Evolutionary conservation across 768 basidiomycete genomes (phyloP), one percentile per base, ranked within the genome.

Genomic region (Phlebiopsis flavidoalba): DNA sequence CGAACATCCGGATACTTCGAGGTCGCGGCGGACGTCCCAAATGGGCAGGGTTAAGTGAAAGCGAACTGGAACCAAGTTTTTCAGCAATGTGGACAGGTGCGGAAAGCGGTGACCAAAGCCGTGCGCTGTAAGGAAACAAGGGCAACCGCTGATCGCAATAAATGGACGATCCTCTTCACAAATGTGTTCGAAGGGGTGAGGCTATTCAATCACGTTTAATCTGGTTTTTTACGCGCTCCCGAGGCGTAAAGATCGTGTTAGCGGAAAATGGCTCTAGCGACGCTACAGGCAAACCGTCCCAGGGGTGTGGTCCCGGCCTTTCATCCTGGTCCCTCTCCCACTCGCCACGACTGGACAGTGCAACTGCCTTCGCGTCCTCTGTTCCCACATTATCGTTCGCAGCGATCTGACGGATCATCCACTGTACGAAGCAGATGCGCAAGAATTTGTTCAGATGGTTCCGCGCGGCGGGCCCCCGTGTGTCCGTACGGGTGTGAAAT

Each of bases 251-350:
- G n/a, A n/a, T n/a, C n/a, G n/a, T n/a, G n/a, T n/a, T 21, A 61
- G 60, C 60, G 11, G 60, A 61, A 31, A 61, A n/a, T 61, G 60
- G 60, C 60, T 1, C 19, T 61, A 10, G 60, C 56, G 5, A 61
- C 56, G 7, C 55, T 61, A 7, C 60, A 21, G 60, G 60, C 12
- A 31, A 31, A 6, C 8, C 33, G 47, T 61, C 8, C 21, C 60
- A n/a, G n/a, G 3, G 55, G 40, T 2, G n/a, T 31, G 17, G 31
- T 3, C 5, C 55, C 48, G 21, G 37, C 60, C 7, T 52, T 57
- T 47, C 26, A 21, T 26, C 3, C 40, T n/a, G n/a, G n/a, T 57
- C 19, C 11, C 35, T 61, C 10, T 61, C 60, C 19, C 56, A 57
- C 54, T 58, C 60, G 17, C 36, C 47, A 8, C 14, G 5, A 1